Conservation (phyloP, 352 stramenopile genomes). For the Saprolegnia diclina region DNA sequence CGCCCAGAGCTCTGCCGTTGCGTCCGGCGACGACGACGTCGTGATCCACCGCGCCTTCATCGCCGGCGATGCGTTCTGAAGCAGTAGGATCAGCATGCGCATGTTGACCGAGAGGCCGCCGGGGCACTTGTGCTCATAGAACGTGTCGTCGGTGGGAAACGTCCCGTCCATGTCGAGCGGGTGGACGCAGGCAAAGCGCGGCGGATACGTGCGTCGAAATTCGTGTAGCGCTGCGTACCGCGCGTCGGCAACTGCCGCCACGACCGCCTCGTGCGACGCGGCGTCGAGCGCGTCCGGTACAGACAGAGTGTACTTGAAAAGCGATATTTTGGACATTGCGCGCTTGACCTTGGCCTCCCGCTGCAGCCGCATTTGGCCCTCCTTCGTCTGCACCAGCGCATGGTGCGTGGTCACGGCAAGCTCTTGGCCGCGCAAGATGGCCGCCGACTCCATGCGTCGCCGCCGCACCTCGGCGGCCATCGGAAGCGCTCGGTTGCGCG, state of each 20-base stretch:
- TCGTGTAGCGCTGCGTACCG: not conserved
- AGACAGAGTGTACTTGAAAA: constrained; percentile 3
- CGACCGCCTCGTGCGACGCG: not conserved
- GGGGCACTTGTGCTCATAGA: not conserved
- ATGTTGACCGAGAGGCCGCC: not conserved
- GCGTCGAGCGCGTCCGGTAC: not conserved
- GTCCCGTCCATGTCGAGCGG: constrained; percentile 7
- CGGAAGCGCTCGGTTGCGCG: not conserved
- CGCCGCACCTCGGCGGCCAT: not conserved
- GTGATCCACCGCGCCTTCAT: not conserved
- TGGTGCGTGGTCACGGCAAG: not conserved
- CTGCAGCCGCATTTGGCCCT: not conserved
- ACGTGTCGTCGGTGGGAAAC: constrained; percentile 14
- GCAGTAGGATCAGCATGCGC: not conserved
- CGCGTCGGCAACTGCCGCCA: not conserved
- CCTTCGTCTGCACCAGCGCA: not conserved
- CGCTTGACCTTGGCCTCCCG: not conserved
- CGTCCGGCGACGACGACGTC: no score
- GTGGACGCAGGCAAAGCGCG: constrained; percentile 13
- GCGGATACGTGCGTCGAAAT: constrained; percentile 14
- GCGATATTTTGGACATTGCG: not conserved
- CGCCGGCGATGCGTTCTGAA: not conserved
- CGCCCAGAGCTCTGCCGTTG: not conserved
- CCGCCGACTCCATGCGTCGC: not conserved
- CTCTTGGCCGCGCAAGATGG: not conserved